Conservation (phyloP, 1,284 basidiomycete species). For the Pyrrhoderma noxium region DNA sequence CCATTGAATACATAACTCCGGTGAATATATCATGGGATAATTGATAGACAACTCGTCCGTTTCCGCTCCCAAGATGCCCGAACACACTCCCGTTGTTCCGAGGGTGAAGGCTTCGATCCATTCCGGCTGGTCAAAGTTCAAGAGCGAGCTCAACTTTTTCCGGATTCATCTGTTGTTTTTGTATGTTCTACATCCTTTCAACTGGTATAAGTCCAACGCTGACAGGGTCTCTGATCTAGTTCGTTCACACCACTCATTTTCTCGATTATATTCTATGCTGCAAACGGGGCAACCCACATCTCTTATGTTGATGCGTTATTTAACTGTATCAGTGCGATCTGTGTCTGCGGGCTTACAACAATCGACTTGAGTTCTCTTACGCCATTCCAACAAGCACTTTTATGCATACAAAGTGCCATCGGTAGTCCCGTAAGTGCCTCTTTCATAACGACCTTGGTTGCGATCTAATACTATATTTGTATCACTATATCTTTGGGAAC, state of each 20-base stretch:
- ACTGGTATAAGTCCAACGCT: not conserved
- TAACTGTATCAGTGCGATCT: slow-evolving; percentile 70
- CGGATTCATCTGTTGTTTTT: slow-evolving; percentile 52
- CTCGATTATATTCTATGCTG: slow-evolving; percentile 66
- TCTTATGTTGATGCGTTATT: slow-evolving; percentile 72
- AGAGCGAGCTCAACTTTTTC: slow-evolving; percentile 57
- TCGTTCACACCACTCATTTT: slow-evolving; percentile 68
- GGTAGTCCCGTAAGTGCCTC: slow-evolving; percentile 55
- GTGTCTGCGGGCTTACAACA: slow-evolving; percentile 70
- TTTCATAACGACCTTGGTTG: slow-evolving; percentile 1
- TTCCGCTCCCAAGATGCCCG: slow-evolving; percentile 65
- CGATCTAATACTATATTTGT: slow-evolving; percentile 27
- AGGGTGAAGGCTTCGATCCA: slow-evolving; percentile 50
- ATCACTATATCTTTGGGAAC: slow-evolving; percentile 55
- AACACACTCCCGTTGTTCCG: slow-evolving; percentile 54
- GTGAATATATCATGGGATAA: slow-evolving; percentile 24
- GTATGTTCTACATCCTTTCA: slow-evolving; percentile 29
- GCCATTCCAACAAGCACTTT: slow-evolving; percentile 65
- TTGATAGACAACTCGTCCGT: slow-evolving; percentile 63
- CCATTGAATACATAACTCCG: not conserved
- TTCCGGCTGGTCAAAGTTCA: slow-evolving; percentile 43
- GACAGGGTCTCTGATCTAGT: slow-evolving; percentile 36
- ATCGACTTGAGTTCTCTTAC: slow-evolving; percentile 70
- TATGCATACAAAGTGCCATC: slow-evolving; percentile 67
- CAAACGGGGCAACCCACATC: slow-evolving; percentile 57